Conservation (phyloP, 805 yeast species). For the Wickerhamomyces chambardii region DNA sequence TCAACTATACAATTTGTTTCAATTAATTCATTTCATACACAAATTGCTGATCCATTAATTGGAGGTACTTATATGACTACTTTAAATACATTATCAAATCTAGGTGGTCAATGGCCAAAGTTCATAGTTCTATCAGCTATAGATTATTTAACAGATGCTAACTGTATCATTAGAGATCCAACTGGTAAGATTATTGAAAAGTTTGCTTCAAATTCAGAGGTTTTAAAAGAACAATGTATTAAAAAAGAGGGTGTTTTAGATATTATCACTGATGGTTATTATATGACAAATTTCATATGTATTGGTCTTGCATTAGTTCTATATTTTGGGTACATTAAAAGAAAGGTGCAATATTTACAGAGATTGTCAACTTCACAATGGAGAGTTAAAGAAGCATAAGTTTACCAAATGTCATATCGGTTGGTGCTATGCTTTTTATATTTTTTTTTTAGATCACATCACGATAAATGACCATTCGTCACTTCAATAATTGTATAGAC, state of each 20-base stretch:
- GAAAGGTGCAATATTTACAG: constrained; percentile 58
- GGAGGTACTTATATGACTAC: constrained; percentile 99
- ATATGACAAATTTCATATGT: constrained; percentile 66
- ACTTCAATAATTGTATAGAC: too few relatives aligned
- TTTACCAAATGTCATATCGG: too few relatives aligned
- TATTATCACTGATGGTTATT: constrained; percentile 72
- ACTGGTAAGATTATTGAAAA: constrained; percentile 7
- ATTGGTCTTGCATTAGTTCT: constrained; percentile 54
- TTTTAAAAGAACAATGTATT: constrained; percentile 39
- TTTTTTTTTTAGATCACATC: too few relatives aligned
- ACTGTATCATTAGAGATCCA: constrained; percentile 31
- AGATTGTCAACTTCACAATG: constrained; percentile 66
- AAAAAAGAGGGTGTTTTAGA: constrained; percentile 46
- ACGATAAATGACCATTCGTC: too few relatives aligned
- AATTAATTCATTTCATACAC: constrained; percentile 89
- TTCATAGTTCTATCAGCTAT: constrained; percentile 72
- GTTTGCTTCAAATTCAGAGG: constrained; percentile 25
- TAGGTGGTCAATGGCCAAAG: constrained; percentile 98
- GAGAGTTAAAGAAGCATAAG: constrained; percentile 34
- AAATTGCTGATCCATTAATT: constrained; percentile 88
- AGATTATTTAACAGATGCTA: constrained; percentile 63
- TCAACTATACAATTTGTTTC: constrained; percentile 93
- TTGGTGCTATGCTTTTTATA: too few relatives aligned
- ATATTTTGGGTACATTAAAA: constrained; percentile 57
- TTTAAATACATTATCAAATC: constrained; percentile 80